Conservation (phyloP, 1,284 basidiomycete genomes). For the Pisolithus thermaeus region DNA sequence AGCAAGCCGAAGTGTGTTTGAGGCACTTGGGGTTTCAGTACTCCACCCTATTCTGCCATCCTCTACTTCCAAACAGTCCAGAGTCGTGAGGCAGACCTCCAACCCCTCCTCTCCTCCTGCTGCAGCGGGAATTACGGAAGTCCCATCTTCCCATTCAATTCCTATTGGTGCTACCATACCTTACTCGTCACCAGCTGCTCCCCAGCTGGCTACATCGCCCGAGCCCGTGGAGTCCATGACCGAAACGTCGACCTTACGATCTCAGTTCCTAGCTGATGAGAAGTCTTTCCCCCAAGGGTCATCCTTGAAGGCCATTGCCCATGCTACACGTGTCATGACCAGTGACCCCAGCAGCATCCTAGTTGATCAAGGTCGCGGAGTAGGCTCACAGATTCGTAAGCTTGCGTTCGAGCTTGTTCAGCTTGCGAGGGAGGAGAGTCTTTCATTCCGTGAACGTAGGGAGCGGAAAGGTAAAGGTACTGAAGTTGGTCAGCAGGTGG, state of each 20-base stretch:
- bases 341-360: slow-evolving; percentile 74
- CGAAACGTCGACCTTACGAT: slow-evolving; percentile 27
- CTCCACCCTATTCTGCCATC: slow-evolving; percentile 41
- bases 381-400: slow-evolving; percentile 52
- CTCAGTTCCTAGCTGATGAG: slow-evolving; percentile 24
- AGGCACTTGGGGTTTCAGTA: slow-evolving; percentile 62
- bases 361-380: slow-evolving; percentile 57
- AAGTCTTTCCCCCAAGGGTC: slow-evolving; percentile 45
- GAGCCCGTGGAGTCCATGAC: slow-evolving; percentile 17
- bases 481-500: slow-evolving; percentile 27
- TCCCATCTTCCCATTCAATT: slow-evolving; percentile 33
- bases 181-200: slow-evolving; percentile 33
- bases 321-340: slow-evolving; percentile 86
- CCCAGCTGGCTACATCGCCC: slow-evolving; percentile 35
- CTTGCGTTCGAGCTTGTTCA: slow-evolving; percentile 71
- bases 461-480: slow-evolving; percentile 28
- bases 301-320: slow-evolving; percentile 69
- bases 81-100: slow-evolving; percentile 12
- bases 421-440: slow-evolving; percentile 63
- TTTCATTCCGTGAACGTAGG: slow-evolving; percentile 50
- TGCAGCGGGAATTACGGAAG: slow-evolving; percentile 9
- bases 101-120: slow-evolving; percentile 1
- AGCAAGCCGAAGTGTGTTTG: slow-evolving; percentile 59
- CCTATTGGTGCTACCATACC: slow-evolving; percentile 36
- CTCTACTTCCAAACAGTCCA: slow-evolving; percentile 24